These are phyloP conservation scores for Melaleuca alternifolia DNA, from an alignment of 345 rosid genomes.

Conservation along the genomic window DNA sequence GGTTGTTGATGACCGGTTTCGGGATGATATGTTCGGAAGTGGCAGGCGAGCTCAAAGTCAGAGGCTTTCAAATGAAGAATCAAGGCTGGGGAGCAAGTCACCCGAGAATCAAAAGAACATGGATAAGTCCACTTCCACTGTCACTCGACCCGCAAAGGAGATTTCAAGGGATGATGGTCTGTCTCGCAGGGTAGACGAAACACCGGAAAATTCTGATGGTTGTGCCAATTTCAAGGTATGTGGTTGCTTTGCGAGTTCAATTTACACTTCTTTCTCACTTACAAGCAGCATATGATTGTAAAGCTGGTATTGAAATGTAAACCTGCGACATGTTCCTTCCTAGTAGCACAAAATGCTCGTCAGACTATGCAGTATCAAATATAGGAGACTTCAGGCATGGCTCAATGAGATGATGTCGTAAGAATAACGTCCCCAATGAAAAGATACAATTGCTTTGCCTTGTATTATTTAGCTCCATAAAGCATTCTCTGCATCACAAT, in stretches of 20 bases:
- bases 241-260: neutral
- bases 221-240: slow-evolving; percentile 16
- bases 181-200: neutral
- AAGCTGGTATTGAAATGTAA: too few species aligned
- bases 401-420: neutral
- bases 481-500: neutral
- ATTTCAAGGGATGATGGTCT: slow-evolving; percentile 15
- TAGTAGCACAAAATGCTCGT: neutral
- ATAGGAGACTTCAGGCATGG: neutral
- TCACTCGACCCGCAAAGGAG: slow-evolving; percentile 23
- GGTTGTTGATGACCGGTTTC: slow-evolving; percentile 73
- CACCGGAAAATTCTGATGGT: neutral
- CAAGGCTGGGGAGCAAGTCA: slow-evolving; percentile 29
- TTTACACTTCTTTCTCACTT: neutral
- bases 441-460: neutral
- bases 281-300: too few species aligned
- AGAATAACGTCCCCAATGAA: neutral
- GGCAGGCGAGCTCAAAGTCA: slow-evolving; percentile 19
- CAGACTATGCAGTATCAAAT: neutral
- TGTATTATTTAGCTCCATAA: neutral
- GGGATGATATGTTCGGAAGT: slow-evolving; percentile 32
- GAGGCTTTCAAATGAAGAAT: slow-evolving; percentile 17
- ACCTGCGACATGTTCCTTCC: neutral
- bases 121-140: slow-evolving; percentile 15
- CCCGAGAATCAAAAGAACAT: slow-evolving; percentile 23